Base-by-base conservation (phyloP, 148 eudicot genomes). In the Silene conica region DNA sequence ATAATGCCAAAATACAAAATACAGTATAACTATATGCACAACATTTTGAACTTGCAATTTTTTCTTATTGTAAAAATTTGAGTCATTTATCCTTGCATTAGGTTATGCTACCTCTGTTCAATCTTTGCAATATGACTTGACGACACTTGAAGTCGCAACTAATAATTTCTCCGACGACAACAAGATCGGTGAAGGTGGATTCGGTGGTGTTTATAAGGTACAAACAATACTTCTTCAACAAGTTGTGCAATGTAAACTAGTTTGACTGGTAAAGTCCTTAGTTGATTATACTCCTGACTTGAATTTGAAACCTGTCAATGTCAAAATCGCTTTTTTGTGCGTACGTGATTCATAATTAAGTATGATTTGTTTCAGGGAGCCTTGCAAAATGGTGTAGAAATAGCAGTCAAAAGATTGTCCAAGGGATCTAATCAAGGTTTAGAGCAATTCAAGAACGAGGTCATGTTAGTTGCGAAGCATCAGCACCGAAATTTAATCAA, bases 401-500 rank as follows among this genome's bases (percentile, higher is more conserved):
- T 71, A 54, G 80, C 75, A 16, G 80, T 71, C 0, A 77, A 77
- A 28, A 72, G 76, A 19, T 20, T 78, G 50, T 56, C 69, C 1
- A 25, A 3, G 75, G 8, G 26, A 14, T 77, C 80, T 9, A 0
- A 25, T 21, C 71, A 77, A 55, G 80, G 76, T 1, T 16, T 23
- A 25, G 76, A 77, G 28, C 23, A 64, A 52, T 77, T 70, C 54
- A 77, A 61, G 80, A 81, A 73, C 15, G 80, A 81, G 52, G 71
- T 70, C 0, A 45, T 50, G 21, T 34, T 74, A 21, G 64, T 81
- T 18, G 80, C 76, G 69, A 81, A 69, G 60, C 80, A 76, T 25
- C 83, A 76, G 25, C 83, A 80, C 23, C n/a, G 74, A 18, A 77
- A 77, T 52, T 72, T 77, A 5, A 77, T 81, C 0, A 61, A 66